Evolutionary conservation across 345 rosid genomes (phyloP), one percentile per base, ranked within the genome.

Genomic region (Excoecaria cochinchinensis): DNA sequence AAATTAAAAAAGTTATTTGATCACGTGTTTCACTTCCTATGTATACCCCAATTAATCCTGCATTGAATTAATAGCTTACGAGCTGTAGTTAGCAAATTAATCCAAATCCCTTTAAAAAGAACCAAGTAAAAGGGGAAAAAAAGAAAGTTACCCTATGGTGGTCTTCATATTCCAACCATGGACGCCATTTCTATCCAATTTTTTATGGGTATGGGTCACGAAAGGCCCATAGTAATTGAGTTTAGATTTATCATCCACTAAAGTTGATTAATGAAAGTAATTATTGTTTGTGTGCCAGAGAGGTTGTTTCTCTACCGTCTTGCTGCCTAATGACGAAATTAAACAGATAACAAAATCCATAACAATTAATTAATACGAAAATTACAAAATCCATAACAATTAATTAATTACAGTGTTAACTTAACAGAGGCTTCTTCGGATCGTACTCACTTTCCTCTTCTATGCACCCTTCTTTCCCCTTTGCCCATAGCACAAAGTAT

Each of bases 401-500:
- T 31, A 31, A 31, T 31, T 31, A 31, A 31, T 31, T 59, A 13
- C 44, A 48, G n/a, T 65, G 31, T 79, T 73, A 93, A 79, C 87
- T 84, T 72, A 96, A 74, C 24, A 93, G 94, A 85, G 93, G 95
- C 86, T 86, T 87, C 91, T 78, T 80, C 52, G 81, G 52, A 63
- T 87, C 88, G 67, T 61, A 83, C 87, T 88, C 88, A 72, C 90
- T 77, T 74, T 77, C 87, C 36, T 81, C 71, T 76, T 74, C 62
- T 10, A 6, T 44, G 79, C 70, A 81, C 9, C 71, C 79, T 86
- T 90, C 98, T 87, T 92, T 96, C 58, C 91, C 86, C 86, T 96
- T 96, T 3, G 95, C 93, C 99, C 99, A 96, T 10, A 96, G 84
- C 78, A 96, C 92, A 21, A 85, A 78, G 81, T 96, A 93, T 21